Evolutionary conservation across 495 filamentous ascomycete species (phyloP).

Genomic region (Elasticomyces elasticus): DNA sequence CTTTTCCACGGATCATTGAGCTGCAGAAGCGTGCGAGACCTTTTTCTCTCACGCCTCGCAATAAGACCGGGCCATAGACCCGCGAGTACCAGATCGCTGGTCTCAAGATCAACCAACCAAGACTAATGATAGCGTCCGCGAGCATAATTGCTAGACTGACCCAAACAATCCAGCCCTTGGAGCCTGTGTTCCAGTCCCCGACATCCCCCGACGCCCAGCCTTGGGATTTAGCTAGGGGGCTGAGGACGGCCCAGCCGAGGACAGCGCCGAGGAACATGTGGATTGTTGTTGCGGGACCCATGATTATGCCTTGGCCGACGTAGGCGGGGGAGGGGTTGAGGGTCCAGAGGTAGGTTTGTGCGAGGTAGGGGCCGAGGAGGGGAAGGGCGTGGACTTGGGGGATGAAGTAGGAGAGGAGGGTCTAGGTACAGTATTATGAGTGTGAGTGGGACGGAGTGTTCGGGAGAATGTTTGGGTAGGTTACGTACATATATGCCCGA

Average conservation of each 20-base stretch:
- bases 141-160: constrained; percentile 92
- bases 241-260: constrained; percentile 84
- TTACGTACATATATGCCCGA: constrained; percentile 45
- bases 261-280: constrained; percentile 93
- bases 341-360: constrained; percentile 83
- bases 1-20: too few species aligned
- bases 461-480: neutral
- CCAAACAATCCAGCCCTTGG: constrained; percentile 99
- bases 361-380: constrained; percentile 65
- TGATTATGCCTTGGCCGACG: constrained; percentile 78
- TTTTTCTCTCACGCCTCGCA: constrained; percentile 23
- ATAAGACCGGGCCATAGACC: constrained; percentile 24
- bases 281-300: constrained; percentile 80
- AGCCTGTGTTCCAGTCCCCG: constrained; percentile 76
- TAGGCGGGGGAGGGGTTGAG: constrained; percentile 94
- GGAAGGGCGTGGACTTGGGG: constrained; percentile 77
- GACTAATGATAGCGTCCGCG: constrained; percentile 77
- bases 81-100: constrained; percentile 43
- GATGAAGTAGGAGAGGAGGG: constrained; percentile 84
- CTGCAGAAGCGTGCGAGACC: constrained; percentile 24
- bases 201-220: constrained; percentile 88
- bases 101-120: constrained; percentile 66
- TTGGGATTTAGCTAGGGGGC: constrained; percentile 70
- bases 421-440: constrained; percentile 37
- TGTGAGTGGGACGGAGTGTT: neutral